Evolutionary conservation across 257 asterid genomes (phyloP).

Genomic region (Primulina eburnea): DNA sequence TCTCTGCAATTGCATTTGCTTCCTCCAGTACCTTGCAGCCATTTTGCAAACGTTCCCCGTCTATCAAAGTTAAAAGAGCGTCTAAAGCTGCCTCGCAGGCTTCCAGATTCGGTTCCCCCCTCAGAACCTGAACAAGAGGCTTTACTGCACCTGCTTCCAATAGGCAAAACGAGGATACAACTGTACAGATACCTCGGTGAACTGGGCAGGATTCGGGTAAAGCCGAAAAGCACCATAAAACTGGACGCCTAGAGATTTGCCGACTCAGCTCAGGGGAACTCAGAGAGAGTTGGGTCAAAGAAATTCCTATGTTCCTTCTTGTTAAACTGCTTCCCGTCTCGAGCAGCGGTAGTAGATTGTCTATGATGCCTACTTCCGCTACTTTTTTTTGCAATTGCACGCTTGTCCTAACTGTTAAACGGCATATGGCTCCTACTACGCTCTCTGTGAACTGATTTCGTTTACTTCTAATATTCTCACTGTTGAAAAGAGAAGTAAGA

Average conservation of each 20-base stretch:
- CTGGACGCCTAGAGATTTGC: constrained; percentile 37
- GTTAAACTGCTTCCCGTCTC: constrained; percentile 44
- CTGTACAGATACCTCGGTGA: constrained; percentile 51
- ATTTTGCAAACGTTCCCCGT: constrained; percentile 39
- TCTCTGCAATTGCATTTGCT: constrained; percentile 45
- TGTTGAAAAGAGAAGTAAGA: constrained; percentile 29
- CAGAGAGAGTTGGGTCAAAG: constrained; percentile 54
- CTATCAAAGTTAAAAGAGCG: constrained; percentile 58
- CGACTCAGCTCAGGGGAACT: constrained; percentile 40
- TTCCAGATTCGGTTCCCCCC: constrained; percentile 35
- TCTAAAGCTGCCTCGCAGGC: constrained; percentile 62
- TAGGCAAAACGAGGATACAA: constrained; percentile 53
- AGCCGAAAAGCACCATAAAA: constrained; percentile 55
- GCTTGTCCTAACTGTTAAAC: constrained; percentile 41
- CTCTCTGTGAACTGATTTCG: constrained; percentile 41
- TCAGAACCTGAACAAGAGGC: constrained; percentile 46
- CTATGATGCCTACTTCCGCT: constrained; percentile 48
- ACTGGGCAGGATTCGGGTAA: constrained; percentile 48
- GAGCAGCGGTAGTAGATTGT: constrained; percentile 42
- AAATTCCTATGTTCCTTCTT: constrained; percentile 37
- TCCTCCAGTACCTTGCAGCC: constrained; percentile 56
- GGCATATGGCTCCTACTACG: constrained; percentile 50
- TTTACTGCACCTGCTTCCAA: constrained; percentile 49
- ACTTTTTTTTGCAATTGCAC: constrained; percentile 45
- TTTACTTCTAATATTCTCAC: constrained; percentile 26